Conservation (phyloP, 192 early-diverging fungal genomes). For the Thamnidium elegans region DNA sequence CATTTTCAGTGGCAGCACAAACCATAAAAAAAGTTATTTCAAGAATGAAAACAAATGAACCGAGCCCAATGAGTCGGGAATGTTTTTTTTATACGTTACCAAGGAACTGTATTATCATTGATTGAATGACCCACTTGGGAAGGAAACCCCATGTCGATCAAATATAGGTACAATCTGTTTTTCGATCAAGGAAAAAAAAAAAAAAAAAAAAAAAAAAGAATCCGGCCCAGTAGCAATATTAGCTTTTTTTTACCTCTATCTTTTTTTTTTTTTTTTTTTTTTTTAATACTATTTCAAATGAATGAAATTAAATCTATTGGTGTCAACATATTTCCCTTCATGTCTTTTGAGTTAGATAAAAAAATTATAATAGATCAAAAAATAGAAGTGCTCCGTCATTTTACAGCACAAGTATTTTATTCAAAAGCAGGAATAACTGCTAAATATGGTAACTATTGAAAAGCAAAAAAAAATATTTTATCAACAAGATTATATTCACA, state of each 20-base stretch:
- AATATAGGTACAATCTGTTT: neutral
- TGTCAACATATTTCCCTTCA: too few species aligned
- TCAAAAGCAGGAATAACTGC: conserved; percentile 6
- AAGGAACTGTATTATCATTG: neutral
- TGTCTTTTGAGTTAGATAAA: too few species aligned
- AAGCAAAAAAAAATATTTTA: too few species aligned
- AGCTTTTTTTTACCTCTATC: too few species aligned
- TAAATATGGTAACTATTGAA: conserved; percentile 7
- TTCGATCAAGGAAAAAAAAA: neutral
- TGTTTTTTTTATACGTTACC: neutral
- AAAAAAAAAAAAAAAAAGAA: neutral
- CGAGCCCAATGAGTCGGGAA: neutral
- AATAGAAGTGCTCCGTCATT: too few species aligned
- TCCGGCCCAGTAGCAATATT: neutral
- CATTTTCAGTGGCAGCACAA: neutral
- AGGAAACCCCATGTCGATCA: too few species aligned
- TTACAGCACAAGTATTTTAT: neutral
- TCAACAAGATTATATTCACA: too few species aligned
- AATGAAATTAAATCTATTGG: too few species aligned
- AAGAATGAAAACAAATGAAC: neutral
- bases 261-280: too few species aligned
- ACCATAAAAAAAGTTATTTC: neutral
- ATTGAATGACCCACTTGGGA: too few species aligned
- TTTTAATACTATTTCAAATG: too few species aligned
- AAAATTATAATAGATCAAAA: too few species aligned